A percentile compares a stretch with the other conserved stretches of the same genome.
These are phyloP conservation scores for Agaricus subrufescens DNA, from an alignment of 768 basidiomycete species.

Conservation along the genomic window DNA sequence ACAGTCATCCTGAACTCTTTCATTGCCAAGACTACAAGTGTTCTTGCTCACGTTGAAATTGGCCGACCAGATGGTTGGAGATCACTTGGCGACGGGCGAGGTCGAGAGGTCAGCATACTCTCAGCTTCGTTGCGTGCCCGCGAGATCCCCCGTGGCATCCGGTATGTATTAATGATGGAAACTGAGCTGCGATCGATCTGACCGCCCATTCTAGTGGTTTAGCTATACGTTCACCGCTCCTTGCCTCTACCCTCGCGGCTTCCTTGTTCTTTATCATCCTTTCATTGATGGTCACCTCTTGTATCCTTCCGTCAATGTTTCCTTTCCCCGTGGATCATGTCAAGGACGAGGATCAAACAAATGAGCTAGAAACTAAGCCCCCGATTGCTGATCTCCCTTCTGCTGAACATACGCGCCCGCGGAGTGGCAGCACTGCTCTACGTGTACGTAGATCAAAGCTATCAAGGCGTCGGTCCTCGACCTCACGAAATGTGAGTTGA, in stretches of 20 bases:
- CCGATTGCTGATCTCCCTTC: not conserved
- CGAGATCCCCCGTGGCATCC: constrained; percentile 62
- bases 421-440: not conserved
- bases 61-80: constrained; percentile 75
- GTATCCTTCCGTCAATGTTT: constrained; percentile 39
- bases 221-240: constrained; percentile 63
- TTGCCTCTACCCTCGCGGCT: constrained; percentile 44
- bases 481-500: constrained; percentile 4
- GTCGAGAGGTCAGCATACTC: constrained; percentile 66
- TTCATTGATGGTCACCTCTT: constrained; percentile 40
- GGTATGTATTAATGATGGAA: constrained; percentile 36
- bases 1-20: constrained; percentile 58
- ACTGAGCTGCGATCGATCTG: not conserved
- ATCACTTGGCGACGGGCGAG: constrained; percentile 61
- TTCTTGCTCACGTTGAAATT: constrained; percentile 62
- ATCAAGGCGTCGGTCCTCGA: not conserved
- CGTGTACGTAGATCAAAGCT: constrained; percentile 4
- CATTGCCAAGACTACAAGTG: constrained; percentile 37
- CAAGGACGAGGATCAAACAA: not conserved
- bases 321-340: constrained; percentile 2
- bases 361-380: not conserved
- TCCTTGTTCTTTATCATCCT: constrained; percentile 43
- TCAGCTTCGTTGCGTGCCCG: constrained; percentile 58
- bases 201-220: constrained; percentile 45
- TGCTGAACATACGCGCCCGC: not conserved